Evolutionary conservation across 179 eudicot species (phyloP).

Genomic region (Beta corolliflora): DNA sequence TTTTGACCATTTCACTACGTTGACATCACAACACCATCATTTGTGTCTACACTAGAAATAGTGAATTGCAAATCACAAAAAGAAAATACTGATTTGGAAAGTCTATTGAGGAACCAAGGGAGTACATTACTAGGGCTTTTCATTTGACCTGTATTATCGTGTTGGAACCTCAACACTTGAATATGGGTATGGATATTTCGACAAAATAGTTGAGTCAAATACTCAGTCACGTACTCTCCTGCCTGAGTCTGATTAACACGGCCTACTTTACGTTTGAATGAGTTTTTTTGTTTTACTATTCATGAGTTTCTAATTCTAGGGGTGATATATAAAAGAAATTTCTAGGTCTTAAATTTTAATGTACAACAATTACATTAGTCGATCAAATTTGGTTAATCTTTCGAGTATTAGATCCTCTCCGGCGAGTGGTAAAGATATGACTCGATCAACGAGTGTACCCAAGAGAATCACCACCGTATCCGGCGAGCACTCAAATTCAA

Average conservation of each 20-base stretch:
- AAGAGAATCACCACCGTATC: constrained; percentile 35
- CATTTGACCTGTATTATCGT: no score
- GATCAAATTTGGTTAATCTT: background rate
- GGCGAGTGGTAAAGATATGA: constrained; percentile 9
- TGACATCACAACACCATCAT: constrained; percentile 2
- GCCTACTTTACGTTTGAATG: background rate
- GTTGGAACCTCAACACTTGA: no score
- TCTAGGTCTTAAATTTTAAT: background rate
- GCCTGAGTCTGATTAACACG: no score
- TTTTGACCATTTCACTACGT: constrained; percentile 11
- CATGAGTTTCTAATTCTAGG: background rate
- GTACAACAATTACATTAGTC: background rate
- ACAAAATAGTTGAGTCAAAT: no score
- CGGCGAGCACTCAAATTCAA: constrained; percentile 28
- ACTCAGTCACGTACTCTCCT: no score
- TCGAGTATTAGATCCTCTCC: background rate
- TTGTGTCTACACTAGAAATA: background rate
- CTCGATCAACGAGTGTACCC: constrained; percentile 34
- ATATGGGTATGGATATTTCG: no score
- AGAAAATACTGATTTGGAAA: no score
- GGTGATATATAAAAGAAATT: background rate
- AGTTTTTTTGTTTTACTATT: background rate
- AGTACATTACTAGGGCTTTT: no score
- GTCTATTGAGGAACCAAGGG: no score
- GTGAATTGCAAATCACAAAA: background rate